These are phyloP conservation scores for Trametes hirsuta DNA, from an alignment of 1,284 basidiomycete species.

Conservation along the genomic window DNA sequence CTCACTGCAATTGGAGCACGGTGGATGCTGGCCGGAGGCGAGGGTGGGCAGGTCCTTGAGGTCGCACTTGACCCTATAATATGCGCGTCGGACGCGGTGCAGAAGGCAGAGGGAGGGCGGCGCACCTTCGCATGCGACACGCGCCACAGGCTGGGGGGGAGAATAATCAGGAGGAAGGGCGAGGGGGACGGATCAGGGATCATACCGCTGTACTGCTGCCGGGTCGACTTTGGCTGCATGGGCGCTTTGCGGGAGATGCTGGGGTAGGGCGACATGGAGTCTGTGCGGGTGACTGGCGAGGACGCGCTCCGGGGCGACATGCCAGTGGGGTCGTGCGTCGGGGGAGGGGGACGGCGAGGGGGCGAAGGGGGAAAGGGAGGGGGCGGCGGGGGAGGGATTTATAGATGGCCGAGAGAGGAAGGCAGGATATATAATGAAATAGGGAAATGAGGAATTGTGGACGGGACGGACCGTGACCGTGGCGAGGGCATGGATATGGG, in stretches of 20 bases:
- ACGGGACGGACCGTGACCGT: constrained; percentile 13
- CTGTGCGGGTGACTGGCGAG: constrained; percentile 25
- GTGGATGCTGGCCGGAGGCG: constrained; percentile 52
- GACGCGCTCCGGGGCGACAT: constrained; percentile 52
- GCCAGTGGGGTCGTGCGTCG: constrained; percentile 5
- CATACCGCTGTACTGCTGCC: constrained; percentile 32
- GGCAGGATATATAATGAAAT: constrained; percentile 32
- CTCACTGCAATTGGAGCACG: constrained; percentile 87
- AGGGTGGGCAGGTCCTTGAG: constrained; percentile 70
- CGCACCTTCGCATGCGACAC: constrained; percentile 82
- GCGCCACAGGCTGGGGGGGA: constrained; percentile 78
- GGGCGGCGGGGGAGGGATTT: constrained; percentile 14
- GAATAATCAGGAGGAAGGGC: constrained; percentile 11
- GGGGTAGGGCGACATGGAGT: constrained; percentile 29
- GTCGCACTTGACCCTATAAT: constrained; percentile 74
- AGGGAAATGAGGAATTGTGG: constrained; percentile 10
- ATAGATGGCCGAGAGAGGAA: constrained; percentile 18
- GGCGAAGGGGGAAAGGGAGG: constrained; percentile 14
- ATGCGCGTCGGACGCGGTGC: constrained; percentile 10
- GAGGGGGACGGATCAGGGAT: constrained; percentile 43
- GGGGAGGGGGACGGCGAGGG: constrained; percentile 14
- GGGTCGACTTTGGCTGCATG: constrained; percentile 30
- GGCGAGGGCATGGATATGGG: constrained; percentile 3
- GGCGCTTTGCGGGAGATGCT: constrained; percentile 24
- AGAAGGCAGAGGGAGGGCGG: constrained; percentile 10